These are phyloP conservation scores for Cadophora sp. DNA, from an alignment of 2,329 filamentous ascomycete species.

Conservation along the genomic window DNA sequence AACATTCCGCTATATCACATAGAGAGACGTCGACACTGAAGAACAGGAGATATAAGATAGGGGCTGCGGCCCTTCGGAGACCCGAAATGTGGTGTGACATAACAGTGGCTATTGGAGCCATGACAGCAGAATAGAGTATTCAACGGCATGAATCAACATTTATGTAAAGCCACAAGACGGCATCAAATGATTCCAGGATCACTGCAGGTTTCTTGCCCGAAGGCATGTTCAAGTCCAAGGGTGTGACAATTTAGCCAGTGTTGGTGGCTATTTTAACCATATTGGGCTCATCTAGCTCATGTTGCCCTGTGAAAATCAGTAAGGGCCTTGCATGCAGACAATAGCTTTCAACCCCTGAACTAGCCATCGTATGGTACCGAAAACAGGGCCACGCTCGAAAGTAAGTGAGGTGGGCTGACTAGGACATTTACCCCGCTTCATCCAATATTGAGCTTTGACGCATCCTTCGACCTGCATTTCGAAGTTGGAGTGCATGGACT, in stretches of 20 bases:
- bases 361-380: neutral
- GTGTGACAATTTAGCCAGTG: neutral
- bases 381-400: neutral
- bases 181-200: neutral
- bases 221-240: neutral
- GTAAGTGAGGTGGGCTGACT: neutral
- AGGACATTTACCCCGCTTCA: constrained; percentile 16
- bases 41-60: neutral
- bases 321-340: neutral
- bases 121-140: constrained; percentile 12
- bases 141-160: neutral
- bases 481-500: neutral
- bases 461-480: neutral
- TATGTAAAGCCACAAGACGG: neutral
- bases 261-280: constrained; percentile 3
- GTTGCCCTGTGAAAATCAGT: neutral
- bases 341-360: neutral
- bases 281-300: neutral
- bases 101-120: constrained; percentile 3
- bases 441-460: constrained; percentile 12
- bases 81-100: neutral
- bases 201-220: constrained; percentile 1
- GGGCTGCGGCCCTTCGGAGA: neutral
- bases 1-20: constrained; percentile 2
- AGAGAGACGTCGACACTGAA: neutral